Evolutionary conservation across 495 filamentous ascomycete species (phyloP).

Genomic region (Tricharina praecox): DNA sequence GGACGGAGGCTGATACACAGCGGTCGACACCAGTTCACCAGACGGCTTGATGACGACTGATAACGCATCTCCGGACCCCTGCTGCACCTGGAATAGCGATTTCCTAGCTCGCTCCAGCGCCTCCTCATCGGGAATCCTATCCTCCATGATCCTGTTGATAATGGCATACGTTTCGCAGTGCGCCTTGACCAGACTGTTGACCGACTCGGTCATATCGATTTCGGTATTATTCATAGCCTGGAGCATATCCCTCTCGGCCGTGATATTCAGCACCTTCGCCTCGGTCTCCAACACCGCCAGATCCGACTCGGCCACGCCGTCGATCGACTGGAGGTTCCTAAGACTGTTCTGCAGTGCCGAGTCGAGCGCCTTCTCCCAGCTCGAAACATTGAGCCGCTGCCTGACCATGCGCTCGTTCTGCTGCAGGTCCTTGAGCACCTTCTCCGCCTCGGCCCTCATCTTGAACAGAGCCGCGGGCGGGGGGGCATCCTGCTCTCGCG

Average conservation of each 20-base stretch:
- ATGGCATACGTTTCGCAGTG: constrained; percentile 82
- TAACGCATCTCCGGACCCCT: constrained; percentile 50
- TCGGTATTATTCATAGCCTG: constrained; percentile 68
- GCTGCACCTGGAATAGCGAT: constrained; percentile 64
- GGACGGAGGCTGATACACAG: constrained; percentile 25
- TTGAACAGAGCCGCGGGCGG: constrained; percentile 48
- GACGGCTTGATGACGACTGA: constrained; percentile 83
- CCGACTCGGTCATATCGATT: constrained; percentile 51
- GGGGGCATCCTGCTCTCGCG: constrained; percentile 47
- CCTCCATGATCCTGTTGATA: constrained; percentile 54
- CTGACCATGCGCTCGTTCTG: constrained; percentile 77
- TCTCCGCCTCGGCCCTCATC: constrained; percentile 75
- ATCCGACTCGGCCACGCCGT: constrained; percentile 54
- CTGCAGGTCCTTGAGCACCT: constrained; percentile 74
- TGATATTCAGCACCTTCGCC: constrained; percentile 64
- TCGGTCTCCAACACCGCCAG: constrained; percentile 57
- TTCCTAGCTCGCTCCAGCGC: constrained; percentile 62
- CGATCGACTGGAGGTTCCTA: constrained; percentile 54
- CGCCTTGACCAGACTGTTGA: constrained; percentile 69
- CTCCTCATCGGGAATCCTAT: constrained; percentile 58
- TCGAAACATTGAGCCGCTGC: constrained; percentile 55
- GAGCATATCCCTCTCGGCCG: constrained; percentile 67
- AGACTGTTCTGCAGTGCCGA: constrained; percentile 75
- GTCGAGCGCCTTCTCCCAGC: constrained; percentile 75
- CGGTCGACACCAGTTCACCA: constrained; percentile 47